These are phyloP conservation scores for Borealophlyctis nickersoniae DNA, from an alignment of 192 early-diverging fungal genomes.

Conservation along the genomic window DNA sequence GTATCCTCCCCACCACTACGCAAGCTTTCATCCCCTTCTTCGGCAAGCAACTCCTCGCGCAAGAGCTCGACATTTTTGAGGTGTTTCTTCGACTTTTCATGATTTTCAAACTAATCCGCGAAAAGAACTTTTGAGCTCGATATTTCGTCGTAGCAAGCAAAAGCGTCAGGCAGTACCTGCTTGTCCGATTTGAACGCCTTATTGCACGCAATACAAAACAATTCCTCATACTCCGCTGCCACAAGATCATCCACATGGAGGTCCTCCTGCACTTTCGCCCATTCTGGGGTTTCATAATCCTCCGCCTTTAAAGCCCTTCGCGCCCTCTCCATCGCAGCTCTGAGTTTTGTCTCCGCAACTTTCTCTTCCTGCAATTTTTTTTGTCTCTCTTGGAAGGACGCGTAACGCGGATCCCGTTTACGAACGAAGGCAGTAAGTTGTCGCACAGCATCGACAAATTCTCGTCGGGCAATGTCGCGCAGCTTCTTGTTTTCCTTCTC, in stretches of 20 bases:
- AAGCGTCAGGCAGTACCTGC: constrained; percentile 27
- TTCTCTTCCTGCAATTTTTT: constrained; percentile 58
- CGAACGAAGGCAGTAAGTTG: constrained; percentile 72
- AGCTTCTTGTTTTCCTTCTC: constrained; percentile 88
- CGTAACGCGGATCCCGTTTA: constrained; percentile 89
- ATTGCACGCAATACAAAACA: constrained; percentile 83
- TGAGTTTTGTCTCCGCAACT: constrained; percentile 55
- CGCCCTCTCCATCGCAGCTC: constrained; percentile 53
- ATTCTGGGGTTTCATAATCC: constrained; percentile 28
- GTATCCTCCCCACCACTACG: not conserved
- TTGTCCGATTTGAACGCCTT: constrained; percentile 80
- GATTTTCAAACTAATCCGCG: constrained; percentile 66
- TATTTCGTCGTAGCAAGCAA: not conserved
- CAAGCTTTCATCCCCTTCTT: constrained; percentile 22
- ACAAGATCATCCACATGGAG: constrained; percentile 41
- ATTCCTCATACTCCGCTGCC: constrained; percentile 48
- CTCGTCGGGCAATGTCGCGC: constrained; percentile 62
- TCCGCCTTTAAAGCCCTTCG: constrained; percentile 28
- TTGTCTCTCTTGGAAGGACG: constrained; percentile 56
- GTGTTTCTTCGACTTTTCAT: constrained; percentile 87
- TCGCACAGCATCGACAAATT: constrained; percentile 48
- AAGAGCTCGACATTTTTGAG: constrained; percentile 73
- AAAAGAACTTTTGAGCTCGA: not conserved
- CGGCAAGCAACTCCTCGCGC: constrained; percentile 62
- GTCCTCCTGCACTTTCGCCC: constrained; percentile 32